Evolutionary conservation across 2,329 filamentous ascomycete species (phyloP), one percentile per base, ranked within the genome.

Genomic region (Fusarium temperatum): DNA sequence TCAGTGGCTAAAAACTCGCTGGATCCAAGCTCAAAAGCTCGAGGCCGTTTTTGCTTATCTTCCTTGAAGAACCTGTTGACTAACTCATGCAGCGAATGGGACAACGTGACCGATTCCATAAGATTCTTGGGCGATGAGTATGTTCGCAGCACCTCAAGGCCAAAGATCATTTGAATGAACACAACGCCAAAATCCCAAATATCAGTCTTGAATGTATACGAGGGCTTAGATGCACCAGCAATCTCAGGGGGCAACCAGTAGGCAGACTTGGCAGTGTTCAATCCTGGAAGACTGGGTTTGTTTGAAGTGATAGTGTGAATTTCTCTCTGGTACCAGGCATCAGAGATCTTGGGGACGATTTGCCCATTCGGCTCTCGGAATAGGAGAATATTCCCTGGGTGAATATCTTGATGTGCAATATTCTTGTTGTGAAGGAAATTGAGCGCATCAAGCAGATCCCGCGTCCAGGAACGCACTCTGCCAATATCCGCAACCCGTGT

Each of bases 101-200:
- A 96, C 14, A 98, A 85, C 14, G 89, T 88, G 39, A 95, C 83
- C 2, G 90, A 90, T 18, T 92, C 90, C 80, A 94, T 91, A 58
- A 98, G 83, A 47, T 90, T 89, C 64, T 89, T 89, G 3, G 96
- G 95, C 1, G 94, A 97, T 22, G 91, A 91, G 81, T 96, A 96
- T 66, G 91, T 93, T 67, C 92, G 88, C 24, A 93, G 86, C 12
- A 94, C 89, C 74, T 94, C 90, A 39, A 94, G 86, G 5, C 96
- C 96, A 80, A 98, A 96, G 8, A 96, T 89, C 94, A 98, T 98
- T 81, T 99, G 96, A 44, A 98, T 83, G 76, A 98, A 93, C 10
- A 98, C 89, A 36, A 98, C 90, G 9, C 96, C 96, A 77, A 99
- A 91, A 75, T 98, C 94, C 96, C 96, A 99, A 14, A 98, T 90